Evolutionary conservation across 148 eudicot species (phyloP).

Genomic region (Vaccinium macrocarpon): DNA sequence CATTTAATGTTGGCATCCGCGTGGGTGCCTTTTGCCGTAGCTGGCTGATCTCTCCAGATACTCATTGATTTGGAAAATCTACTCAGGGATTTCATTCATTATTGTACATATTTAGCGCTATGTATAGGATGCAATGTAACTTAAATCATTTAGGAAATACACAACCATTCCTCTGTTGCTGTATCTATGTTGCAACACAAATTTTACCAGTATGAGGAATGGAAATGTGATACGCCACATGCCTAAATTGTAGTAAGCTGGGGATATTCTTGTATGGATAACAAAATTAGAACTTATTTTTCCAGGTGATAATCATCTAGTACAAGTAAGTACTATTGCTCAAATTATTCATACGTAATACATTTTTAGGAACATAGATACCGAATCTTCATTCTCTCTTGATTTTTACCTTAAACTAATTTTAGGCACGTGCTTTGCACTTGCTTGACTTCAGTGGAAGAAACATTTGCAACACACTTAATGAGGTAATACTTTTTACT

Average conservation of each 20-base stretch:
- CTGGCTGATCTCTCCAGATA: not conserved
- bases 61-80: slow-evolving; percentile 2
- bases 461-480: too few species aligned
- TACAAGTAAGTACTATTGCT: not conserved
- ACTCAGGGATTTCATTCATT: not conserved
- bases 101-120: not conserved
- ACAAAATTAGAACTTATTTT: not conserved
- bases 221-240: not conserved
- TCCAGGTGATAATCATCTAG: not conserved
- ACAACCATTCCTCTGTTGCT: not conserved
- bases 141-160: not conserved
- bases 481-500: too few species aligned
- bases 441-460: not conserved
- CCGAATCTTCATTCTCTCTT: not conserved
- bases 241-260: not conserved
- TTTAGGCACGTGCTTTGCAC: not conserved
- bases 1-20: not conserved
- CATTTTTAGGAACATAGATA: not conserved
- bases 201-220: not conserved
- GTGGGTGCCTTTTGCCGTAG: not conserved
- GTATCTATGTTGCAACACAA: not conserved
- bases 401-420: not conserved
- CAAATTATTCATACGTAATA: not conserved
- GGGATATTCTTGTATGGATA: not conserved
- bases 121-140: not conserved